Evolutionary conservation across 129 eudicot genomes (phyloP).

Genomic region (Rutidosis leptorrhynchoides): DNA sequence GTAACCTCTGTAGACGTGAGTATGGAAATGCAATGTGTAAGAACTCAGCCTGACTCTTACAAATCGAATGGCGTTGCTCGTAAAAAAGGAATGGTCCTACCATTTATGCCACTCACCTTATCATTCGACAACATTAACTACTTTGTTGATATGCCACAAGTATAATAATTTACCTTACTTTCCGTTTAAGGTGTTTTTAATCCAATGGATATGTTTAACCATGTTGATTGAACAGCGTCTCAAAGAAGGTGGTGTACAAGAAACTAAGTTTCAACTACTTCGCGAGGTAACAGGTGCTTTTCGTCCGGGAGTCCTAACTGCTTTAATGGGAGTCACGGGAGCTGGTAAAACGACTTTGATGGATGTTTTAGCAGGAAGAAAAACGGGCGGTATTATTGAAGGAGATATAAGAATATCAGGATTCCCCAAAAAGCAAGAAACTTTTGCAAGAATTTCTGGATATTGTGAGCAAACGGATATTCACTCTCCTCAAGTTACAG

Average conservation of each 20-base stretch:
- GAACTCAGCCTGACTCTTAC: neutral
- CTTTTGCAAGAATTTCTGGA: constrained; percentile 50
- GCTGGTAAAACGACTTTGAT: constrained; percentile 57
- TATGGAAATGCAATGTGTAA: neutral
- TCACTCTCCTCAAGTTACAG: constrained; percentile 47
- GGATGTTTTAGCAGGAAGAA: constrained; percentile 61
- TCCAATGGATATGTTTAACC: neutral
- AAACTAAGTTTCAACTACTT: constrained; percentile 36
- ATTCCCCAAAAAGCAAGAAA: constrained; percentile 44
- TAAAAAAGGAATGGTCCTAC: constrained; percentile 43
- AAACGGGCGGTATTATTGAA: constrained; percentile 45
- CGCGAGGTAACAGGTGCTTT: constrained; percentile 46
- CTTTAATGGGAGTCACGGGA: constrained; percentile 62
- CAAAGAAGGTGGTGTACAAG: constrained; percentile 36
- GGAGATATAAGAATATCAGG: constrained; percentile 53
- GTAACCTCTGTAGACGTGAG: no score
- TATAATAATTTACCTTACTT: constrained; percentile 1
- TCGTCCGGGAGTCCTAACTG: constrained; percentile 56
- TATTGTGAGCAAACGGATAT: constrained; percentile 59
- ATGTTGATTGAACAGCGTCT: constrained; percentile 29
- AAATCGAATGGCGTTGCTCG: constrained; percentile 31
- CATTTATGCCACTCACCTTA: constrained; percentile 48
- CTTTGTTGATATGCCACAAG: constrained; percentile 53
- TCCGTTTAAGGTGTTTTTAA: neutral
- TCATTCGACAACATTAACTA: constrained; percentile 43